Conservation (phyloP, 257 asterid species). For the Nicotiana otophora region DNA sequence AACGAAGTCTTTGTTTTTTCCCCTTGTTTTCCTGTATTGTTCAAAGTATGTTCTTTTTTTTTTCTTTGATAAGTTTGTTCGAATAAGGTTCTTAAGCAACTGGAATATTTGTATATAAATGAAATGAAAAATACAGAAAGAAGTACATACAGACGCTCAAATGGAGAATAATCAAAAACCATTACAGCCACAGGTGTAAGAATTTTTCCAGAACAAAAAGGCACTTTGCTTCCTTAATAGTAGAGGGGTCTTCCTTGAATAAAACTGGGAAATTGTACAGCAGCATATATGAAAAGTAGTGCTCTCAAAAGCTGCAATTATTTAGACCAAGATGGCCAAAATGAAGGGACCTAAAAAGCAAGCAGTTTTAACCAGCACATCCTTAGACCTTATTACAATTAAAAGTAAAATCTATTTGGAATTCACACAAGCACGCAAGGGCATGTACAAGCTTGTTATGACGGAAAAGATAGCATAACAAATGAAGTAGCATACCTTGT, state of each 20-base stretch:
- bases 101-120: not conserved
- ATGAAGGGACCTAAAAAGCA: not conserved
- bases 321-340: not conserved
- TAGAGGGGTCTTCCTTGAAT: conserved; percentile 5
- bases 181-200: not conserved
- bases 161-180: not conserved
- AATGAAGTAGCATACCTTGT: conserved; percentile 56
- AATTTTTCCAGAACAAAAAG: not conserved
- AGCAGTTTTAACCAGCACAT: not conserved
- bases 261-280: not conserved
- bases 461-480: not conserved
- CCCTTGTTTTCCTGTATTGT: not conserved
- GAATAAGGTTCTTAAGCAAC: not conserved
- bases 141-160: not conserved
- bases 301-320: not conserved
- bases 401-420: conserved; percentile 1
- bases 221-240: conserved; percentile 5
- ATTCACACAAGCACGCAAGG: not conserved
- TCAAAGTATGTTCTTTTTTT: not conserved
- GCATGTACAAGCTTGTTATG: not conserved
- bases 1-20: not conserved
- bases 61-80: not conserved
- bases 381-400: not conserved
- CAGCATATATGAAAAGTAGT: not conserved
- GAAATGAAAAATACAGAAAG: conserved; percentile 2